Base-by-base conservation (phyloP, 2,329 filamentous ascomycete genomes). In the Elsinoe arachidis region DNA sequence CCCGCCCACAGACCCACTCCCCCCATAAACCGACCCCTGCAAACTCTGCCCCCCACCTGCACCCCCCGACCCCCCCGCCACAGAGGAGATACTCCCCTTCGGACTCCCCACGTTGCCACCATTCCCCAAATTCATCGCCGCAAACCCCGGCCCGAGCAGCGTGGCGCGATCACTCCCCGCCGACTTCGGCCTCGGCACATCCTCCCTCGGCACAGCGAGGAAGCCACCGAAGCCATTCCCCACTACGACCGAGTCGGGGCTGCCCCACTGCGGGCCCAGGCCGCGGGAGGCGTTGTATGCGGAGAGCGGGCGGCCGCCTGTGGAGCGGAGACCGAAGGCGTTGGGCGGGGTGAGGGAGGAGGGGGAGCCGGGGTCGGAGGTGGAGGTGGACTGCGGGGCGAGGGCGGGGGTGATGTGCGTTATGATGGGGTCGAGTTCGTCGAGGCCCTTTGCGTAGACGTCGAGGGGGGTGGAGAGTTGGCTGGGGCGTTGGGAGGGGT, bases 381-480 rank as follows among this genome's bases (percentile, higher is more conserved):
- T 72, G 17, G 66, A 75, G 14, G 70, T 63, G 30, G 69, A 71
- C 15, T 66, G 74, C 61, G 65, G 63, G 63, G 66, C 67, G 1
- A 69, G 62, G 10, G 71, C 68, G 1, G 82, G 81, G 33, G 79
- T 73, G 59, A 85, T 80, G 19, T 76, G 75, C 1, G 82, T 84
- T 66, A 85, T 83, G 62, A 84, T 83, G 83, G 84, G 86, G 64
- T 86, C 83, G 21, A 83, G 71, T 65, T 86, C 83, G 61, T 84
- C 81, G 2, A 83, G 72, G n/a, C 82, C 82, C 68, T 86, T 87
- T 64, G 78, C 81, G 68, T 83, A 86, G 37, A 86, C 78, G 61
- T 82, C 77, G 19, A 87, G 73, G 1, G 79, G 77, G 62, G 84
- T 82, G 26, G 74, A 73, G 61, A 86, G 74, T 19, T 72, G 72